Base-by-base conservation (phyloP, 805 yeast species). In the Zygosaccharomyces siamensis region DNA sequence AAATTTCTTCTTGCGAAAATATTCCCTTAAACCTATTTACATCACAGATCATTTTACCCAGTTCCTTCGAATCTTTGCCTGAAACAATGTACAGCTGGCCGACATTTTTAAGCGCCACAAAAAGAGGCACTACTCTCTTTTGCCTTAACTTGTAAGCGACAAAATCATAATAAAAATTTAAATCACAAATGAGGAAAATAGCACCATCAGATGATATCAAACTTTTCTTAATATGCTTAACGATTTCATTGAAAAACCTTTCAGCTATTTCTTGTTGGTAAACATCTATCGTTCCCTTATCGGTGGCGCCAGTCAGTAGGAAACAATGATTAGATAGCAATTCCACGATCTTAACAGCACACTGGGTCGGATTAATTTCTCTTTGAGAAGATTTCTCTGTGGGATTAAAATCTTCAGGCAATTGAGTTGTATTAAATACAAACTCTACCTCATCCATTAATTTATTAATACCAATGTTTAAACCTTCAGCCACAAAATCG, bases 181-280 rank as follows among this genome's bases (percentile, higher is more conserved):
- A 65, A 62, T 92, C 99, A 16, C 86, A 77, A 23, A 89, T 89
- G 47, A 92, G 75, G 44, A 79, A 81, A 23, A 89, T 77, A 0
- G 97, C 96, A 2, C 99, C 98, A 10, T 76, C 77, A 2, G 81
- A 82, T 3, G 95, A 86, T 1, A 92, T 79, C 0, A 82, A 78
- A 60, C 82, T 81, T 43, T 78, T 75, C 57, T 89, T 88, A 48
- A 93, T 74, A 49, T 86, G 79, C 62, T 88, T 89, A 37, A 88
- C 86, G 26, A 93, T 70, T 1, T 83, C 73, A 33, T 78, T 81
- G 60, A 88, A 89, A 51, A 93, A 83, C 38, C 98, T 67, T 64
- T 89, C 87, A 0, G 96, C 96, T 30, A 92, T 83, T 60, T 93
- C 99, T 62, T 90, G 96, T 58, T 90, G 93, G 62, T 89, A 93